phyloP scores from a whole-genome alignment of 2,329 filamentous ascomycete species.

The Ciborinia camelliae region DNA sequence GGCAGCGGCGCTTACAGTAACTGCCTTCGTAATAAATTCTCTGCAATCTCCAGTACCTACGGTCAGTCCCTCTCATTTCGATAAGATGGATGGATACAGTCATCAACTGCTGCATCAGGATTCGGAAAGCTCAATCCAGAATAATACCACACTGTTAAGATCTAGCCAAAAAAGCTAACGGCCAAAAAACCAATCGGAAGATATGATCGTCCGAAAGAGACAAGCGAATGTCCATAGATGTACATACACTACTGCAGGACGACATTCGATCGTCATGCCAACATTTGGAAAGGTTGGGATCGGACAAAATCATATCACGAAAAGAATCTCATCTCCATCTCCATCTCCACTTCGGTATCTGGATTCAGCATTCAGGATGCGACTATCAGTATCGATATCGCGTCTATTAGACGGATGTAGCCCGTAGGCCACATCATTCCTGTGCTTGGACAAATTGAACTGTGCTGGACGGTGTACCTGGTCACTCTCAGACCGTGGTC shows the following conservation, averaged over 20 bases:
- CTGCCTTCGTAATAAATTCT: background rate
- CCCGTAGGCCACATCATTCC: background rate
- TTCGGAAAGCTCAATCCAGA: background rate
- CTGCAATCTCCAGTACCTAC: too few species aligned
- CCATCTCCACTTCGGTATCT: too few species aligned
- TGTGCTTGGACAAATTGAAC: slow-evolving; percentile 10
- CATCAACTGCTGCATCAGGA: background rate
- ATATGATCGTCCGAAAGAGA: background rate
- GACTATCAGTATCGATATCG: background rate
- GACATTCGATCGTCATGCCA: background rate
- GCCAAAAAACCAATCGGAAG: too few species aligned
- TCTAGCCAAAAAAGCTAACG: slow-evolving; percentile 1
- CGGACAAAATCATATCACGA: background rate
- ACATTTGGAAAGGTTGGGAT: background rate
- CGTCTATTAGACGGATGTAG: background rate
- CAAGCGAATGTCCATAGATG: background rate
- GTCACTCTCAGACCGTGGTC: background rate
- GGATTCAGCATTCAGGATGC: too few species aligned
- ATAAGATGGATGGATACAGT: background rate
- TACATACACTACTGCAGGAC: slow-evolving; percentile 10
- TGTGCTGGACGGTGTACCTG: background rate
- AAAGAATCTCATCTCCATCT: background rate
- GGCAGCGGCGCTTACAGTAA: background rate
- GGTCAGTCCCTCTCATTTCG: slow-evolving; percentile 3
- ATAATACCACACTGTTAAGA: background rate